Conservation (phyloP, 495 filamentous ascomycete species). For the Neurospora sp. region DNA sequence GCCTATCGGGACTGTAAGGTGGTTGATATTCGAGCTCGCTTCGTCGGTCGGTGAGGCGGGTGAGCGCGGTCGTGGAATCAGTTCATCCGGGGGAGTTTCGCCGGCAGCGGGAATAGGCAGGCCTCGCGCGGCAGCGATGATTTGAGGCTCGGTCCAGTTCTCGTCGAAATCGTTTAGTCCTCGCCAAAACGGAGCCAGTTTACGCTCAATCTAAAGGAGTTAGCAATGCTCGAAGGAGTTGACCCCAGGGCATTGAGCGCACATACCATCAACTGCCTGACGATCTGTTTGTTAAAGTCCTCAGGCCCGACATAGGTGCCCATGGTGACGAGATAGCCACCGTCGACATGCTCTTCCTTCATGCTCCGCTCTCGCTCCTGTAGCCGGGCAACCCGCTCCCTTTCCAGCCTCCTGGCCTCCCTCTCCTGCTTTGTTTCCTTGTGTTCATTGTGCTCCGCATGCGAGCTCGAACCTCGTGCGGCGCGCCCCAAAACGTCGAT, state of each 20-base stretch:
- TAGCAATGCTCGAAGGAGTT: neutral
- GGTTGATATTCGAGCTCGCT: conserved; percentile 41
- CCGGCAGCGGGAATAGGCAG: conserved; percentile 77
- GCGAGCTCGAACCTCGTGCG: conserved; percentile 12
- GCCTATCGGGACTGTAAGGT: conserved; percentile 65
- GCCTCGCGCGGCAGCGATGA: conserved; percentile 83
- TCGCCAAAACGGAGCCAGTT: conserved; percentile 89
- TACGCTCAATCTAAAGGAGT: conserved; percentile 69
- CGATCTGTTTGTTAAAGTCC: conserved; percentile 84
- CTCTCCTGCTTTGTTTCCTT: conserved; percentile 86
- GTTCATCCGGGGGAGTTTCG: conserved; percentile 61
- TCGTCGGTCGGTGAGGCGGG: conserved; percentile 20
- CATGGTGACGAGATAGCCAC: conserved; percentile 88
- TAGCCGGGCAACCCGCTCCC: conserved; percentile 58
- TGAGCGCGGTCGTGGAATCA: conserved; percentile 37
- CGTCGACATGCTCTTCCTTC: conserved; percentile 86
- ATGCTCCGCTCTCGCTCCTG: conserved; percentile 89
- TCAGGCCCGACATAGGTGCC: conserved; percentile 86
- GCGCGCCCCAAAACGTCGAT: conserved; percentile 15
- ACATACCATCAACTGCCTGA: conserved; percentile 84
- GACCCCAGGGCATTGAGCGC: neutral
- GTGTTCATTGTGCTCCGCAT: conserved; percentile 36
- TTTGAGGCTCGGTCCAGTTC: conserved; percentile 86
- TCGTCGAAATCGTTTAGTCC: conserved; percentile 82
- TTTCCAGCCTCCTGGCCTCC: conserved; percentile 75